Base-by-base conservation (phyloP, 2,329 filamentous ascomycete species). In the Monosporascus sp. region DNA sequence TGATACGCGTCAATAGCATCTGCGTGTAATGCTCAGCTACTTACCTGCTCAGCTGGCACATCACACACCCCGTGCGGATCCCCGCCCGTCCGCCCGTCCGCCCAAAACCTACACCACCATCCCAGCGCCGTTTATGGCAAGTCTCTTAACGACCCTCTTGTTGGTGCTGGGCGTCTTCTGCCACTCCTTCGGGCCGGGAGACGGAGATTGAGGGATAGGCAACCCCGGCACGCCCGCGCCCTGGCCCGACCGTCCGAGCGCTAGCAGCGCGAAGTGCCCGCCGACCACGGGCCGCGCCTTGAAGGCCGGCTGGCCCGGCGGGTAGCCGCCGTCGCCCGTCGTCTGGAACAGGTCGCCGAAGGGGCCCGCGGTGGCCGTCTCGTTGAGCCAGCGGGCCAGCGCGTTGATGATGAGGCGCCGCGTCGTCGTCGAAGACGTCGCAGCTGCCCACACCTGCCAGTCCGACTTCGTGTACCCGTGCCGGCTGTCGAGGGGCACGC, bases 381-480 rank as follows among this genome's bases (percentile, higher is more conserved):
- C 81, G 61, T 89, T 89, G 52, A 89, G 70, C 87, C 87, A 90
- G 58, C 72, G 74, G 0, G 85, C 85, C 8, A 88, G 78, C 1
- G 79, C 76, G 50, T 86, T 77, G 39, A 89, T 69, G 54, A 89
- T 86, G 58, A 83, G 75, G 0, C 74, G 71, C 38, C 86, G 76
- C 3, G 83, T 82, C 47, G 70, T 67, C 51, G 76, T 72, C 35
- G 75, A 76, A 3, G 83, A 78, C 0, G 88, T 83, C 0, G 86
- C 85, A 50, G 87, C 87, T 3, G 85, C 79, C 72, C 87, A 87
- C 66, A 89, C 83, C 62, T 88, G 82, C 87, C 87, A 89, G 69
- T 89, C 87, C 2, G 82, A 85, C 66, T 90, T 89, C 50, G 86
- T 85, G 72, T 88, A 89, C 14, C 86, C 68, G 69, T 89, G 86